Evolutionary conservation across 805 yeast genomes (phyloP), one percentile per base, ranked within the genome.

Genomic region (Kluyveromyces siamensis): DNA sequence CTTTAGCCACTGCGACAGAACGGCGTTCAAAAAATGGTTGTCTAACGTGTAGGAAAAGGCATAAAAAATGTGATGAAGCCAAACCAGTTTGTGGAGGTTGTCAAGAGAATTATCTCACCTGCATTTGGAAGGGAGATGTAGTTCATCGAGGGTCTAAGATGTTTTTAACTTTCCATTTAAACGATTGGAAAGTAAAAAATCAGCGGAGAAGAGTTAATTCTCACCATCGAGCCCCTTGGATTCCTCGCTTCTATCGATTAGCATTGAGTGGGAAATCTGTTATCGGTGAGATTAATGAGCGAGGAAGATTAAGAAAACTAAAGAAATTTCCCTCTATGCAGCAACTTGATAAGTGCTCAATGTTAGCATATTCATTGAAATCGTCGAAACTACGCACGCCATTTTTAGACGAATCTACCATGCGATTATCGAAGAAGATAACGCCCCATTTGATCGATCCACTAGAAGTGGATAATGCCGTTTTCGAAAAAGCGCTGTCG

Each of bases 331-430:
- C 44, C 8, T 25, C 44, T 6, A 33, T 25, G 8, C 27, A 41
- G 30, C 17, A 21, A n/a, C 36, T 41, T 9, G 44, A 41, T 14
- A 25, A 14, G 11, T 25, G 36, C 16, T 11, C 11, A 27, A 7
- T 14, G 4, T 14, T 11, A 8, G 18, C 7, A 21, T 21, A 14
- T 27, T 14, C 35, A 6, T 7, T 25, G 11, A 33, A 27, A 14
- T 25, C 19, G 2, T 13, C 36, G 19, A 7, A 18, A 8, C 9
- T 7, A 14, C 11, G 61, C 27, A 51, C 56, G 8, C 65, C 68
- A 2, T 60, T 40, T 39, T 50, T 25, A 27, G 46, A 27, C 45
- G 49, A 46, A 42, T 38, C 16, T 45, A 48, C 11, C 27, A 38
- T 39, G 41, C 40, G 36, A 39, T 43, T 37, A 35, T 48, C 17